Evolutionary conservation across 805 yeast genomes (phyloP), one percentile per base, ranked within the genome.

Genomic region (Blastobotrys chiropterorum): DNA sequence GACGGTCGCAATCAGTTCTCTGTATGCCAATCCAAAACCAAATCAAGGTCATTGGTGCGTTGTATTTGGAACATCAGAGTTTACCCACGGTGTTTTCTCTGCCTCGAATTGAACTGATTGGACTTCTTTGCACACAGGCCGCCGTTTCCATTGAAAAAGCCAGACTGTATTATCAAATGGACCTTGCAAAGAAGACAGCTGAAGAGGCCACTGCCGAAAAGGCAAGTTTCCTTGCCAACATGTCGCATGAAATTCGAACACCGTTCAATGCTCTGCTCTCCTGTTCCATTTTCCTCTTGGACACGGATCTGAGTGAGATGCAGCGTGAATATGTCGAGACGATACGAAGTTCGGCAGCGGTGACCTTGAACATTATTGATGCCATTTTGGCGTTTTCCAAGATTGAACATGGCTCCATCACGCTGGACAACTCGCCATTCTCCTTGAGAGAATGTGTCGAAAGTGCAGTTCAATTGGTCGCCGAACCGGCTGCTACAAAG

Each of bases 231-330:
- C 60, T 78, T 52, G 75, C 75, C 5, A 78, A 78, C 55, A 78
- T 78, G 82, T 77, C 81, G 1, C 82, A 78, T 57, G 82, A 78
- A 56, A 77, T 78, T 47, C 65, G 82, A 47, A 78, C 82, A 1
- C 82, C 82, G 0, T 78, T 78, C 63, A 78, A 79, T 58, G 72
- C 77, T 2, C 73, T 78, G 55, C 65, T 78, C 51, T 59, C 62
- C 19, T 59, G 62, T 34, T 55, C 62, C 7, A 59, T 59, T 38
- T 59, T 59, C 53, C 49, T 59, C 30, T 63, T 78, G 49, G 81
- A 77, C 53, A 78, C 82, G 0, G 69, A 67, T 2, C 62, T 78
- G 52, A 69, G 63, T 13, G 67, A 64, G 34, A 63, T 74, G 5
- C 82, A 78, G 56, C 61, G 70, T 19, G 78, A 76, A 52, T 78